Evolutionary conservation across 441 rosid genomes (phyloP).

Genomic region (Eruca vesicaria): DNA sequence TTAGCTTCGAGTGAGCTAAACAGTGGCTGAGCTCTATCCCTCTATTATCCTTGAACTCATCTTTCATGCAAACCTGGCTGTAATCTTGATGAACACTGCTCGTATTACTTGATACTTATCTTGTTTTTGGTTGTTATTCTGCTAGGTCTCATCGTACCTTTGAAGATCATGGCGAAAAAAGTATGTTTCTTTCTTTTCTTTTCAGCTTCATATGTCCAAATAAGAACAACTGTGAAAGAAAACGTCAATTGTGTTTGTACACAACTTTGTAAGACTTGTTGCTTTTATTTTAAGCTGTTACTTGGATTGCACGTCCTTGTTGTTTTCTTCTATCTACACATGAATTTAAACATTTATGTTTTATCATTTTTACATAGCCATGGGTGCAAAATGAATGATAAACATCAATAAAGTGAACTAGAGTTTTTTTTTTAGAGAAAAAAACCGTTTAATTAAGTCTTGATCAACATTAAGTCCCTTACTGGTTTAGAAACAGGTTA

Average conservation of each 20-base stretch:
- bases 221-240: constrained; percentile 28
- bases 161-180: constrained; percentile 33
- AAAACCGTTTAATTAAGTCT: neutral
- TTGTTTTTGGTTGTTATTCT: constrained; percentile 5
- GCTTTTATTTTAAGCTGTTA: neutral
- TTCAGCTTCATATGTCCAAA: constrained; percentile 30
- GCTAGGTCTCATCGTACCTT: constrained; percentile 16
- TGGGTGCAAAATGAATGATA: neutral
- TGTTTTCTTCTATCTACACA: neutral
- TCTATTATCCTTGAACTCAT: neutral
- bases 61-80: neutral
- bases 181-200: neutral
- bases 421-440: neutral
- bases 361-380: neutral
- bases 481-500: neutral
- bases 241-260: constrained; percentile 6
- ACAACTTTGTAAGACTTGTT: neutral
- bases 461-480: neutral
- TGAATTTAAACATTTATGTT: neutral
- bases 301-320: neutral
- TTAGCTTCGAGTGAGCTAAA: neutral
- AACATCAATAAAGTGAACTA: neutral
- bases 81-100: neutral
- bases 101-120: neutral
- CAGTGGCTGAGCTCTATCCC: neutral